phyloP scores from a whole-genome alignment of 2,329 filamentous ascomycete species.

The Calonectria crousiana region DNA sequence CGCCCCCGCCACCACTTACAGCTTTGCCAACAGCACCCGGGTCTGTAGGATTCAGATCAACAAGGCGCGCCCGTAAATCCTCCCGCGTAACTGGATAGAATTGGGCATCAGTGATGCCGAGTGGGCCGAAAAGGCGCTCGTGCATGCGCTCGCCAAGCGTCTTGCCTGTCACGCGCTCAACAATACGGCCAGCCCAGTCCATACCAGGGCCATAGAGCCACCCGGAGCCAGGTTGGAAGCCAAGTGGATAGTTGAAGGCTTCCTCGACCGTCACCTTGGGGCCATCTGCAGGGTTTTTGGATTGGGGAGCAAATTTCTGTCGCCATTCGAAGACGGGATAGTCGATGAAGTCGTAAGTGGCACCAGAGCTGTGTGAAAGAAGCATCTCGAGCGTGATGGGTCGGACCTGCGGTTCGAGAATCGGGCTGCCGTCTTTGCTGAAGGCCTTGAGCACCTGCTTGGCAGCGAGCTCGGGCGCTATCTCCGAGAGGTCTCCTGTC shows the following conservation, averaged over 20 bases:
- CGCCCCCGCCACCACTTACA: slow-evolving; percentile 49
- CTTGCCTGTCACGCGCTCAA: slow-evolving; percentile 60
- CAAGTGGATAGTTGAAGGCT: slow-evolving; percentile 57
- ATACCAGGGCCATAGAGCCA: slow-evolving; percentile 64
- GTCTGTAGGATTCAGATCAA: slow-evolving; percentile 54
- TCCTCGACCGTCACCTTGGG: slow-evolving; percentile 53
- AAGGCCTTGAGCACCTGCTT: slow-evolving; percentile 63
- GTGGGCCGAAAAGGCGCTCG: slow-evolving; percentile 56
- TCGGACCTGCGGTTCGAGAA: slow-evolving; percentile 46
- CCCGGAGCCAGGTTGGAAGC: slow-evolving; percentile 62
- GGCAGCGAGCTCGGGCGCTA: slow-evolving; percentile 61
- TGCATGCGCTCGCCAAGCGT: slow-evolving; percentile 59
- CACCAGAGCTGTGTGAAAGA: slow-evolving; percentile 64
- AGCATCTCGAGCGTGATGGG: slow-evolving; percentile 64
- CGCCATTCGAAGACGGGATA: slow-evolving; percentile 52
- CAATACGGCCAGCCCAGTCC: slow-evolving; percentile 66
- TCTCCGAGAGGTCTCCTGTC: slow-evolving; percentile 56
- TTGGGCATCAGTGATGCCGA: slow-evolving; percentile 55
- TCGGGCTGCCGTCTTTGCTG: slow-evolving; percentile 54
- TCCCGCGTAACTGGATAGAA: slow-evolving; percentile 54
- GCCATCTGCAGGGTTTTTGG: slow-evolving; percentile 19
- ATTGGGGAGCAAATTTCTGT: slow-evolving; percentile 42
- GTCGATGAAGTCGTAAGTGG: slow-evolving; percentile 57
- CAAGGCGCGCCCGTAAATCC: slow-evolving; percentile 49
- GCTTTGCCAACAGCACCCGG: slow-evolving; percentile 50